Evolutionary conservation across 2,329 filamentous ascomycete genomes (phyloP), one percentile per base, ranked within the genome.

Genomic region (Ceratocystis cubensis): DNA sequence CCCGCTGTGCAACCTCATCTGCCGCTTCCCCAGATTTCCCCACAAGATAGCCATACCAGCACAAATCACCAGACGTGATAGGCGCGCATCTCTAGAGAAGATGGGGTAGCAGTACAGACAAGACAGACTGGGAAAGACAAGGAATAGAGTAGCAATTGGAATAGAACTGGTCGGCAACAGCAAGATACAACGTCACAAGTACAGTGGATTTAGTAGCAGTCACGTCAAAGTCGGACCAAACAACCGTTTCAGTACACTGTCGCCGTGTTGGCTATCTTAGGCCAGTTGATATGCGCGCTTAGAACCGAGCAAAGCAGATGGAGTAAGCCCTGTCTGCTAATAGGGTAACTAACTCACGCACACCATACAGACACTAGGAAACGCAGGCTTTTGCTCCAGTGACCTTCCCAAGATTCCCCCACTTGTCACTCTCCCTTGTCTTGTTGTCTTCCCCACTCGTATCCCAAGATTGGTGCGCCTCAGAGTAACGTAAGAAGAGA

Each of bases 21-120:
- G 61, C 37, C n/a, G 37, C 33, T 62, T 44, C 61, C 61, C 61
- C 61, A 62, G 61, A 62, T 17, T 46, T 25, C 61, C 61, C 61
- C 37, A 15, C 53, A 57, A 30, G 8, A 20, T 13, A 41, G 37
- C 37, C 37, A 10, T 13, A 15, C 25, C 22, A 33, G 8, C n/a
- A 22, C 48, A 13, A 33, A 22, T 6, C 25, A 57, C 53, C n/a
- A 15, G 53, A 57, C 28, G 7, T 62, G 61, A 62, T 62, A 62
- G 61, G 61, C 33, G 61, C 61, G 61, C 61, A 62, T 57, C 53
- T 33, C 53, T 5, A 17, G 10, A 57, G 25, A 28, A 22, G 20
- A 48, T 22, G 46, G 46, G 17, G 46, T 48, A 48, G 46, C 8
- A 22, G 22, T 25, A 25, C 8, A 10, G n/a, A 3, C n/a, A 53